Evolutionary conservation across 169 alveolate genomes (phyloP), one percentile per base, ranked within the genome.

Genomic region (Plasmodium vivax): DNA sequence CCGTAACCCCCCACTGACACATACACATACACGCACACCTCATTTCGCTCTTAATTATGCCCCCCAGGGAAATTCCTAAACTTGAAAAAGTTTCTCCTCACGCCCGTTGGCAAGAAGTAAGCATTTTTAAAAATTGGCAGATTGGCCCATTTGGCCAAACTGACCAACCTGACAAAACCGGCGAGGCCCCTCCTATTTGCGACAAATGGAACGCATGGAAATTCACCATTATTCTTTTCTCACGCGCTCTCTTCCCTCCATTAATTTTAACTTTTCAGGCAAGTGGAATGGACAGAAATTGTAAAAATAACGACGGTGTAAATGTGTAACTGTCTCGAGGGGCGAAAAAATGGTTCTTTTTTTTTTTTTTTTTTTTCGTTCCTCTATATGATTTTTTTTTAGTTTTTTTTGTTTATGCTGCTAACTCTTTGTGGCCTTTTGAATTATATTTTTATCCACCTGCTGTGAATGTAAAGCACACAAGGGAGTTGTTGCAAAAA

Each of bases 261-360:
- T 75, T 75, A 36, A 36, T 27, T 7, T 75, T 6, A 14, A 36
- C 72, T 56, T 83, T 83, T 34, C 43, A 88, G 94, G 62, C 90
- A 88, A 79, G 83, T 88, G 10, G 36, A 88, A 36, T 88, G 94
- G 94, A 88, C 84, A 77, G 94, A 88, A 79, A 79, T 47, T 79
- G 90, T 88, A 36, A 88, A 80, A 68, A 82, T 88, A 43, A 51
- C 94, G 32, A n/a, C 83, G 30, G 77, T 68, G 77, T 68, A 68
- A 62, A 58, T 79, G 47, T 79, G 32, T 43, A 75, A 51, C n/a
- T 68, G 45, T 32, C 83, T 34, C 16, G 8, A 47, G 34, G 36
- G 82, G 27, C 32, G 10, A 32, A 77, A 75, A 34, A 45, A 34
- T 6, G 72, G 54, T 54, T 72, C 19, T 38, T 34, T 16, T 41